Percentiles rank a stretch among this genome's conserved stretches.
Conservation (phyloP, 1,284 basidiomycete species). For the Ganoderma meredithae region DNA sequence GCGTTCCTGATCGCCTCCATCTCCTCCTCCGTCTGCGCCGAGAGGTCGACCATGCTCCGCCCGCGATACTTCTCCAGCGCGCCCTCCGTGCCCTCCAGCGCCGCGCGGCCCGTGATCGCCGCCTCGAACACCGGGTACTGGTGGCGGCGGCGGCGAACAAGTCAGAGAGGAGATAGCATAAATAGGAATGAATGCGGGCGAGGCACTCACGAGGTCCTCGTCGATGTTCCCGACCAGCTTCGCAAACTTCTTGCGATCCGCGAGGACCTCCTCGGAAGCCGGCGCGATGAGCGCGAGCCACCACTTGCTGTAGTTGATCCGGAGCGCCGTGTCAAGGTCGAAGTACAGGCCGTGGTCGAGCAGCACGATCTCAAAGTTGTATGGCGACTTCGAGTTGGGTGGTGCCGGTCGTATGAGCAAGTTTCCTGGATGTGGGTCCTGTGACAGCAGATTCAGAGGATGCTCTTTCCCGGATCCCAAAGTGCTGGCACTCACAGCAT, state of each 20-base stretch:
- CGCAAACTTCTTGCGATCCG: conserved; percentile 85
- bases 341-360: conserved; percentile 95
- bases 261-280: conserved; percentile 67
- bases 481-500: conserved; percentile 62
- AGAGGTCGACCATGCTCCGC: conserved; percentile 78
- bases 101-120: conserved; percentile 81
- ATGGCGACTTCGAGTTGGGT: conserved; percentile 72
- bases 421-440: conserved; percentile 91
- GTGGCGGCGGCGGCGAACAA: too few relatives aligned
- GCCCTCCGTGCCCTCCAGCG: conserved; percentile 64
- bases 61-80: conserved; percentile 55
- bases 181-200: background rate
- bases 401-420: conserved; percentile 86
- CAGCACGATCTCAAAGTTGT: conserved; percentile 94
- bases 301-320: conserved; percentile 81
- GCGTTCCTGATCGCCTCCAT: conserved; percentile 82
- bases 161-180: conserved; percentile 5
- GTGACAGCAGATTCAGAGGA: conserved; percentile 13
- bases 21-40: conserved; percentile 73
- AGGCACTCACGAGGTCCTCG: conserved; percentile 74
- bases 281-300: conserved; percentile 89
- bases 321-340: conserved; percentile 80
- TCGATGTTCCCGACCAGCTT: conserved; percentile 90
- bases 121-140: conserved; percentile 90
- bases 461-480: background rate